These are phyloP conservation scores for Fusarium dimerum DNA, from an alignment of 2,329 filamentous ascomycete genomes.

Conservation along the genomic window DNA sequence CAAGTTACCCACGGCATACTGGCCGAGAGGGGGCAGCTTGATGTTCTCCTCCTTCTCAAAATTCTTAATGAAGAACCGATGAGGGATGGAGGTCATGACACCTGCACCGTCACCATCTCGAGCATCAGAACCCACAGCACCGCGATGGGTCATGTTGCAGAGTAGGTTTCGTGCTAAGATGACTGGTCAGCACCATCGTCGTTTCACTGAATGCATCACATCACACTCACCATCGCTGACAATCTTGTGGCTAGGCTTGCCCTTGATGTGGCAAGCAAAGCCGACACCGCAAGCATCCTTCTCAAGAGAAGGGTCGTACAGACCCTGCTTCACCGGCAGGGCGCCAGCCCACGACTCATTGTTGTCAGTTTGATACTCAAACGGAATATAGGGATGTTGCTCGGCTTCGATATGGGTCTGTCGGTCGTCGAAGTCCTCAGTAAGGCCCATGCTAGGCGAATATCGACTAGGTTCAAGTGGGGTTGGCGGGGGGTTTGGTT, in stretches of 20 bases:
- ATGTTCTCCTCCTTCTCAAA: slow-evolving; percentile 90
- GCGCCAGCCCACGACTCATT: slow-evolving; percentile 89
- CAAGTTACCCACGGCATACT: slow-evolving; percentile 96
- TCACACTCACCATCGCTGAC: slow-evolving; percentile 83
- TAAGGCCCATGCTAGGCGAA: slow-evolving; percentile 70
- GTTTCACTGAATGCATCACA: not conserved
- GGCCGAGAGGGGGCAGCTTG: slow-evolving; percentile 81
- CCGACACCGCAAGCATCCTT: slow-evolving; percentile 99
- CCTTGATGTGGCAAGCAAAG: slow-evolving; percentile 98
- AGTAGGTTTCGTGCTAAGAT: slow-evolving; percentile 79
- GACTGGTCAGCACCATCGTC: not conserved
- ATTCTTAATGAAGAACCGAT: slow-evolving; percentile 98
- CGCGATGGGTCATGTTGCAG: slow-evolving; percentile 99
- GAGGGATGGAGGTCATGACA: slow-evolving; percentile 99
- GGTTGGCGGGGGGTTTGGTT: slow-evolving; percentile 26
- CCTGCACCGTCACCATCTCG: slow-evolving; percentile 97
- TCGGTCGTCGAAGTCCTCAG: slow-evolving; percentile 69
- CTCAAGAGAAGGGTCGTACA: slow-evolving; percentile 94
- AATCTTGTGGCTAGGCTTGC: slow-evolving; percentile 95
- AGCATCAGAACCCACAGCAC: slow-evolving; percentile 95
- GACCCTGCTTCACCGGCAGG: slow-evolving; percentile 95
- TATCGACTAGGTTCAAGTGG: slow-evolving; percentile 29
- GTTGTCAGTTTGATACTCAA: slow-evolving; percentile 87
- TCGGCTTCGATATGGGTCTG: slow-evolving; percentile 62
- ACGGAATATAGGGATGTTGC: slow-evolving; percentile 64